A percentile compares a stretch with the other conserved stretches of the same genome.
Conservation (phyloP, 768 basidiomycete genomes). For the Plicaturopsis crispa region DNA sequence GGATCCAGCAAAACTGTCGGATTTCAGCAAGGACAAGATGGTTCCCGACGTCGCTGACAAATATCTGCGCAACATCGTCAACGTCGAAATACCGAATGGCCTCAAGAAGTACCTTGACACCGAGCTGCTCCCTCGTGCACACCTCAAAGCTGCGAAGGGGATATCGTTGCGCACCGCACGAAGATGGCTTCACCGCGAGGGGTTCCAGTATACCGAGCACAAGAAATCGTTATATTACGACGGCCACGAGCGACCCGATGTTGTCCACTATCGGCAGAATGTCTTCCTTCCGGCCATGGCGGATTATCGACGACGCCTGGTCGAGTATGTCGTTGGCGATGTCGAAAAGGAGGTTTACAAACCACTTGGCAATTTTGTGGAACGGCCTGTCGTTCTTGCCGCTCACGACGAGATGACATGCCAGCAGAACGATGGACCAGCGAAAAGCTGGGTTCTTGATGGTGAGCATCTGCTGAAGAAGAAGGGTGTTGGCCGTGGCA, state of each 20-base stretch:
- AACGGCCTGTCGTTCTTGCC: slow-evolving; percentile 10
- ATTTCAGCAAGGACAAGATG: slow-evolving; percentile 9
- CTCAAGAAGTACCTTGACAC: slow-evolving; percentile 8
- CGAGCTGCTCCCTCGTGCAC: slow-evolving; percentile 23
- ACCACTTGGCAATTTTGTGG: slow-evolving; percentile 6
- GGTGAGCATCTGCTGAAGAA: slow-evolving; percentile 26
- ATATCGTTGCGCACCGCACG: slow-evolving; percentile 12
- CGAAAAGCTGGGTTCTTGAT: slow-evolving; percentile 23
- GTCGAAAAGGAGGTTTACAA: slow-evolving; percentile 5
- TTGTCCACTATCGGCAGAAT: slow-evolving; percentile 23
- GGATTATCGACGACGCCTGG: slow-evolving; percentile 9
- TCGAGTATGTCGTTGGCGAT: slow-evolving; percentile 13
- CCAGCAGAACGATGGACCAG: slow-evolving; percentile 14
- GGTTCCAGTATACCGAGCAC: slow-evolving; percentile 16
- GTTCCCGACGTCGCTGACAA: slow-evolving; percentile 5
- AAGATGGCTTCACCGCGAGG: slow-evolving; percentile 8
- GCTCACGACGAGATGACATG: slow-evolving; percentile 19
- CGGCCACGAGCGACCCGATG: slow-evolving; percentile 29
- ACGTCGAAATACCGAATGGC: slow-evolving; percentile 11
- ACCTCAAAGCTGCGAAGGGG: slow-evolving; percentile 16
- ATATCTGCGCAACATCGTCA: slow-evolving; percentile 5
- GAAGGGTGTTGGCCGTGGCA: slow-evolving; percentile 28
- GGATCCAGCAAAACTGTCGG: slow-evolving; percentile 9
- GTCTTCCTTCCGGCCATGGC: slow-evolving; percentile 22
- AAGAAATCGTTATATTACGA: slow-evolving; percentile 29